Conservation (phyloP, 441 rosid species). For the Adansonia rubrostipa region DNA sequence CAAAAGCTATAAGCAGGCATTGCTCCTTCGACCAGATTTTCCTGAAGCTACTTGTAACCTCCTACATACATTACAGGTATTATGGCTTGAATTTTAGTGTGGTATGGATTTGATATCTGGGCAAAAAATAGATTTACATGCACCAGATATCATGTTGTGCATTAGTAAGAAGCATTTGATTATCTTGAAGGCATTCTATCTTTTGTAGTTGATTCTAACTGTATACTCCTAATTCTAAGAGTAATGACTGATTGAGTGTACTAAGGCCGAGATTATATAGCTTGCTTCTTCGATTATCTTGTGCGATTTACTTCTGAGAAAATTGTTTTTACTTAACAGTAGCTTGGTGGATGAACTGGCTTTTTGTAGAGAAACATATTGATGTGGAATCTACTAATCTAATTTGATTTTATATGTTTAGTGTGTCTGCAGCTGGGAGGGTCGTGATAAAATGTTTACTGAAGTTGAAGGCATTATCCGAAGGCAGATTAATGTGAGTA, state of each 20-base stretch:
- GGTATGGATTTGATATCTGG: not conserved
- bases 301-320: not conserved
- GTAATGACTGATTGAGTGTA: not conserved
- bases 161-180: not conserved
- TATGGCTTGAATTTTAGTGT: not conserved
- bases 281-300: not conserved
- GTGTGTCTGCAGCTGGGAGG: slow-evolving; percentile 98
- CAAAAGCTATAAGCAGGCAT: slow-evolving; percentile 92
- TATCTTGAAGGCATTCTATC: slow-evolving; percentile 14
- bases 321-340: not conserved
- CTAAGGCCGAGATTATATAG: slow-evolving; percentile 3
- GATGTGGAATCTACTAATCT: not conserved
- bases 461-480: slow-evolving; percentile 92
- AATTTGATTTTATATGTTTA: slow-evolving; percentile 30
- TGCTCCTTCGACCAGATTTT: slow-evolving; percentile 81
- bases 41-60: slow-evolving; percentile 99
- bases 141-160: not conserved
- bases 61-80: slow-evolving; percentile 92
- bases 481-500: slow-evolving; percentile 83
- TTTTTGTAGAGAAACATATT: not conserved
- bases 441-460: slow-evolving; percentile 81
- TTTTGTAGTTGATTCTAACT: not conserved
- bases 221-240: slow-evolving; percentile 2
- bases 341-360: slow-evolving; percentile 2
- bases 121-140: not conserved